phyloP scores from a whole-genome alignment of 1,284 basidiomycete species.

The Wallemia hederae region DNA sequence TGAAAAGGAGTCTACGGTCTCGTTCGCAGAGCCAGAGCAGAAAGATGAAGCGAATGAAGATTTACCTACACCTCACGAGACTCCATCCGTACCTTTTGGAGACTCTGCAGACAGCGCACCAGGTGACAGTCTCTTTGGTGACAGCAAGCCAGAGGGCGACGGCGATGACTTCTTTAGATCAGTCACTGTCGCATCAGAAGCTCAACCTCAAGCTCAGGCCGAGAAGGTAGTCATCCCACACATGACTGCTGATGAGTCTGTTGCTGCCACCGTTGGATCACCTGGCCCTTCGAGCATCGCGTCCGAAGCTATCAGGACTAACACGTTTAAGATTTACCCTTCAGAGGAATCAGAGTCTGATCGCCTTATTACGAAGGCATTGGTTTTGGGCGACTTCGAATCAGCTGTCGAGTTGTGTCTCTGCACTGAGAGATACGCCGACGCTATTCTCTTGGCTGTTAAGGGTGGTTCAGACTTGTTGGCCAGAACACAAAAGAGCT shows the following conservation, averaged over 20 bases:
- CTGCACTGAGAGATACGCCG: constrained; percentile 65
- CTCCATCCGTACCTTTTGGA: constrained; percentile 17
- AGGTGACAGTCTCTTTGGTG: constrained; percentile 54
- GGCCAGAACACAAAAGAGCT: constrained; percentile 64
- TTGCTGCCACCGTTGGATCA: constrained; percentile 66
- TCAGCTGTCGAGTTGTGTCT: constrained; percentile 77
- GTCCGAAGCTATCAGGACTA: constrained; percentile 37
- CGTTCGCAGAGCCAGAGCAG: constrained; percentile 37
- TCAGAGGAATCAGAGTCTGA: constrained; percentile 64
- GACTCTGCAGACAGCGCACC: constrained; percentile 22
- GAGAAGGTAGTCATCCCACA: constrained; percentile 40
- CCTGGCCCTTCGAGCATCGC: constrained; percentile 49
- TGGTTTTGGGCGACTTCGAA: constrained; percentile 80
- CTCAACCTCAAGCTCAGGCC: constrained; percentile 25
- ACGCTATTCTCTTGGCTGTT: constrained; percentile 75
- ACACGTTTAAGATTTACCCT: constrained; percentile 77
- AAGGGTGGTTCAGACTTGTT: constrained; percentile 74
- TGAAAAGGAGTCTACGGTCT: constrained; percentile 37
- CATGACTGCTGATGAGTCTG: constrained; percentile 49
- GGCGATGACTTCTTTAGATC: constrained; percentile 57
- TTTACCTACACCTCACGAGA: constrained; percentile 21
- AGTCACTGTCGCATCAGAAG: constrained; percentile 23
- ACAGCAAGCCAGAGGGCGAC: constrained; percentile 25
- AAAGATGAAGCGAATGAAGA: constrained; percentile 28
- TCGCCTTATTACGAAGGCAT: constrained; percentile 61